Evolutionary conservation across 176 grass and related monocot genomes (phyloP).

Genomic region (Hsuehochloa calcarea): DNA sequence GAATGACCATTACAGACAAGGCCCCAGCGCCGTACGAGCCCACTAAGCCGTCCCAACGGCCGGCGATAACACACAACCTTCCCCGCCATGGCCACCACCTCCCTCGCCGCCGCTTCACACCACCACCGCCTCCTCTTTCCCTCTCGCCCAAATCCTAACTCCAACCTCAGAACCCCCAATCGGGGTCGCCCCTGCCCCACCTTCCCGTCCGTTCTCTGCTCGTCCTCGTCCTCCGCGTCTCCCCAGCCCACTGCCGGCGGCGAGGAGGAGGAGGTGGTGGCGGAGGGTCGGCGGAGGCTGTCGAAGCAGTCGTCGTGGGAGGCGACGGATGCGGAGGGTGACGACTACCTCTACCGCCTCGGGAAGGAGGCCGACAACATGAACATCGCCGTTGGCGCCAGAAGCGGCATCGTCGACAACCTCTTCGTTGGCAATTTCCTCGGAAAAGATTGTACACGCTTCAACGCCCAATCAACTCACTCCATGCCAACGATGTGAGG

Average conservation of each 20-base stretch:
- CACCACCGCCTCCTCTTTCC: neutral
- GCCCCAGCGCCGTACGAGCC: neutral
- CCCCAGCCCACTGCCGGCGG: constrained; percentile 33
- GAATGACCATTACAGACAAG: constrained; percentile 49
- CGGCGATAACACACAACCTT: constrained; percentile 23
- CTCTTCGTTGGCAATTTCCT: constrained; percentile 89
- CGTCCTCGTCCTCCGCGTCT: neutral
- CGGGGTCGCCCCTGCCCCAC: neutral
- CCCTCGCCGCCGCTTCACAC: constrained; percentile 26
- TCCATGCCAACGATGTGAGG: neutral
- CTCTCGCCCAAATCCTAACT: neutral
- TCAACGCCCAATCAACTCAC: neutral
- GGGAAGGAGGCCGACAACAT: constrained; percentile 89
- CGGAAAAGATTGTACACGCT: constrained; percentile 62
- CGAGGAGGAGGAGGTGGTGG: constrained; percentile 2
- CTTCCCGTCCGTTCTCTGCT: constrained; percentile 20
- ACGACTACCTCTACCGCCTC: constrained; percentile 89
- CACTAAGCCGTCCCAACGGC: neutral
- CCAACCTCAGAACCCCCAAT: neutral
- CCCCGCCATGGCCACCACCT: constrained; percentile 44
- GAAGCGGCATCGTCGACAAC: constrained; percentile 66
- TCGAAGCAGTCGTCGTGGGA: constrained; percentile 87
- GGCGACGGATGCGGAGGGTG: constrained; percentile 52
- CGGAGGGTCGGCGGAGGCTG: neutral
- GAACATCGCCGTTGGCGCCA: constrained; percentile 78